These are phyloP conservation scores for Serendipita sp. DNA, from an alignment of 768 basidiomycete species.

Conservation along the genomic window DNA sequence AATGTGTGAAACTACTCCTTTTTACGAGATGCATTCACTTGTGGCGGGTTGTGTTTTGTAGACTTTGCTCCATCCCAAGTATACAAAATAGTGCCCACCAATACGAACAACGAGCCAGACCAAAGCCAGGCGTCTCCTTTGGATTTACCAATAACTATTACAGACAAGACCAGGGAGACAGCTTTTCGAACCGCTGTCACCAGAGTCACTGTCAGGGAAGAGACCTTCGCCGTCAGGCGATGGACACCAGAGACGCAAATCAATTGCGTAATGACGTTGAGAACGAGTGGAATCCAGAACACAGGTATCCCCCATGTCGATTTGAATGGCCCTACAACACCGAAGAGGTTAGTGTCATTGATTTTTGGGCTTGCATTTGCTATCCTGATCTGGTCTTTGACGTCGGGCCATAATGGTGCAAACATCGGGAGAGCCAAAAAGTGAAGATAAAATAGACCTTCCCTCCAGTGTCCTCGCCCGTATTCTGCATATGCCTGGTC, in stretches of 20 bases:
- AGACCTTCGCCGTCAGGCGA: conserved; percentile 62
- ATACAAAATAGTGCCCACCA: conserved; percentile 58
- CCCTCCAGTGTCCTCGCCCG: conserved; percentile 48
- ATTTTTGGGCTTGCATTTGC: conserved; percentile 28
- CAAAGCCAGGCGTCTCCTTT: conserved; percentile 33
- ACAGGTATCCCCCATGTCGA: conserved; percentile 33
- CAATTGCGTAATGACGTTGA: conserved; percentile 74
- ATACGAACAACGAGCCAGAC: conserved; percentile 50
- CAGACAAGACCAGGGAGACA: conserved; percentile 57
- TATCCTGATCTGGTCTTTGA: conserved; percentile 30
- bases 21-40: background rate
- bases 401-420: conserved; percentile 37
- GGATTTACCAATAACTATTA: conserved; percentile 31
- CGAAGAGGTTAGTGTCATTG: background rate
- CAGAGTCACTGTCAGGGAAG: conserved; percentile 61
- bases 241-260: conserved; percentile 80
- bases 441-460: conserved; percentile 86
- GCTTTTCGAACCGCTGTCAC: conserved; percentile 73
- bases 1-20: background rate
- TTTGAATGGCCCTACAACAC: background rate
- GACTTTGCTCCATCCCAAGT: conserved; percentile 27
- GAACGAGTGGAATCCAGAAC: conserved; percentile 43
- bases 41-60: background rate
- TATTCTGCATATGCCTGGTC: conserved; percentile 58
- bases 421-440: conserved; percentile 70